phyloP scores from a whole-genome alignment of 2,329 filamentous ascomycete genomes.

The Didymella pomorum region DNA sequence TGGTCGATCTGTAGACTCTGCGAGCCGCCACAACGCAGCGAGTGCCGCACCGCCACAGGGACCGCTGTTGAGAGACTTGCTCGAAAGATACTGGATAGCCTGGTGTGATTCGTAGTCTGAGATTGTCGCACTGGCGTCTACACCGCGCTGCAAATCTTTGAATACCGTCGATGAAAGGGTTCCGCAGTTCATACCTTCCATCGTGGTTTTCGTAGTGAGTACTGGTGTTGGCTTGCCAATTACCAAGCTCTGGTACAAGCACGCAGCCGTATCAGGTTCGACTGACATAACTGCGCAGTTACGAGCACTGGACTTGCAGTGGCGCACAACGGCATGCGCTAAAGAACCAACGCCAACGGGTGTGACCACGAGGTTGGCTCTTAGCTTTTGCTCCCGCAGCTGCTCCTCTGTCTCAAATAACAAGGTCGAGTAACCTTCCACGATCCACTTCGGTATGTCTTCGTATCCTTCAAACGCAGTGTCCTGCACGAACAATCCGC shows the following conservation, averaged over 20 bases:
- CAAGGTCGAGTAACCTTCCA: conserved; percentile 80
- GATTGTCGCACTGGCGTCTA: conserved; percentile 68
- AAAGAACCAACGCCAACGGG: conserved; percentile 78
- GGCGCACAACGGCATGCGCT: conserved; percentile 71
- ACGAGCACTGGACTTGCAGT: conserved; percentile 63
- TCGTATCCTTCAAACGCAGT: conserved; percentile 72
- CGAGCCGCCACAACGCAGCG: conserved; percentile 64
- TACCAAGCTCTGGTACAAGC: conserved; percentile 61
- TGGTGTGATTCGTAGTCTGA: conserved; percentile 69
- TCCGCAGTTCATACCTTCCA: conserved; percentile 77
- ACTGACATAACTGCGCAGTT: conserved; percentile 66
- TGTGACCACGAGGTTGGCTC: conserved; percentile 62
- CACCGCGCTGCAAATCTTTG: conserved; percentile 64
- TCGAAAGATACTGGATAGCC: conserved; percentile 63
- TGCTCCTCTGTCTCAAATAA: conserved; percentile 73
- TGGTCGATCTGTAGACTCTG: conserved; percentile 45
- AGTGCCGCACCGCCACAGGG: conserved; percentile 69
- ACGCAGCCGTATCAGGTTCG: conserved; percentile 72
- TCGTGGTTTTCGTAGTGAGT: conserved; percentile 69
- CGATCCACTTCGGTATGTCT: conserved; percentile 74
- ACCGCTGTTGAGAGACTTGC: conserved; percentile 60
- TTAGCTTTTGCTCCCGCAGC: conserved; percentile 51
- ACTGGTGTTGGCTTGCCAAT: conserved; percentile 60
- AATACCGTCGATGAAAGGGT: conserved; percentile 72
- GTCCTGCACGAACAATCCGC: conserved; percentile 71